A percentile compares a stretch with the other conserved stretches of the same genome.
Conservation (phyloP, 371 early-diverging fungal genomes). For the Rhizomucor miehei region DNA sequence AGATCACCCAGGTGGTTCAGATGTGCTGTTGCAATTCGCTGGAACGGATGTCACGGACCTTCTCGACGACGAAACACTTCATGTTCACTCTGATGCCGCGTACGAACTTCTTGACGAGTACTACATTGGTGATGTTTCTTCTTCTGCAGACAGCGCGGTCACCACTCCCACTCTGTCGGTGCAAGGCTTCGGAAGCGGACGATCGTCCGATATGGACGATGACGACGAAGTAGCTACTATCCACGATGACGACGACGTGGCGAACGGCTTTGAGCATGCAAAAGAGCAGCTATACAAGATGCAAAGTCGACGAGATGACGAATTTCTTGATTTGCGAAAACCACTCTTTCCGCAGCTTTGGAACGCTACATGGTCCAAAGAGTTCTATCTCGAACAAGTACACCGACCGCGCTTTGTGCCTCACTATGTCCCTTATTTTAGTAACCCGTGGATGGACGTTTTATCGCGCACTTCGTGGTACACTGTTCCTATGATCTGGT, state of each 20-base stretch:
- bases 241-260: neutral
- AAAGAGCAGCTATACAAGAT: neutral
- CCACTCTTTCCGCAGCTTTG: constrained; percentile 88
- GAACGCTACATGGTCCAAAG: constrained; percentile 71
- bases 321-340: constrained; percentile 81
- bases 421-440: constrained; percentile 74
- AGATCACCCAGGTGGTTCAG: constrained; percentile 82
- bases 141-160: neutral
- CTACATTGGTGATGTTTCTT: constrained; percentile 67
- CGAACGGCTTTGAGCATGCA: neutral
- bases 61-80: constrained; percentile 71
- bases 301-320: constrained; percentile 24
- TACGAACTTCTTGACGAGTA: constrained; percentile 82
- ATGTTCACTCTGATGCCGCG: constrained; percentile 84
- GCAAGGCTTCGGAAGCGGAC: neutral
- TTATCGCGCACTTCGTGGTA: constrained; percentile 92
- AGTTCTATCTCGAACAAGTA: constrained; percentile 85
- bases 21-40: constrained; percentile 73
- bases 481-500: constrained; percentile 85
- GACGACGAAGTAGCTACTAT: constrained; percentile 4
- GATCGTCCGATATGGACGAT: constrained; percentile 3
- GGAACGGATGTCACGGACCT: constrained; percentile 68
- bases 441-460: constrained; percentile 65
- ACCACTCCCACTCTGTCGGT: constrained; percentile 4
- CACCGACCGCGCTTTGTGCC: constrained; percentile 77